These are phyloP conservation scores for Candida pseudoviswanathii DNA, from an alignment of 1,139 yeast species.

Conservation along the genomic window DNA sequence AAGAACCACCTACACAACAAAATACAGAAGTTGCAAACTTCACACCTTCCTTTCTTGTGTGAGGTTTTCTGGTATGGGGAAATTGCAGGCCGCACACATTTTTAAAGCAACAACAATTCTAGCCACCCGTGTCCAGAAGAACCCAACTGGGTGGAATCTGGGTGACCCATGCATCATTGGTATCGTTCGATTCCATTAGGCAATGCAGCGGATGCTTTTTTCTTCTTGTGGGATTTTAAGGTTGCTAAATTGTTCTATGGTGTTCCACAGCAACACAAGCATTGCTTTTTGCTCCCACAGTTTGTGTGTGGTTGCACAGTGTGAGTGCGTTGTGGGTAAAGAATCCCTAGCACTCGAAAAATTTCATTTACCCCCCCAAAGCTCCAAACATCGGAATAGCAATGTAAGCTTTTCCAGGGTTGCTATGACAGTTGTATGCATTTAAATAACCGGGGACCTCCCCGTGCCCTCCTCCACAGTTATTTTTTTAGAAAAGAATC, in stretches of 20 bases:
- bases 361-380: neutral
- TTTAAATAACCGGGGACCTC: neutral
- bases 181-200: too few relatives aligned
- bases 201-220: neutral
- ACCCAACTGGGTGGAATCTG: too few relatives aligned
- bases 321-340: too few relatives aligned
- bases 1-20: neutral
- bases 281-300: neutral
- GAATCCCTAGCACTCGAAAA: neutral
- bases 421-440: neutral
- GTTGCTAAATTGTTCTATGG: neutral
- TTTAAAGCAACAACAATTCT: neutral
- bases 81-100: neutral
- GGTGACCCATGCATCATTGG: too few relatives aligned
- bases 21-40: slow-evolving; percentile 1
- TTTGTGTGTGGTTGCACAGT: neutral
- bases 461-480: neutral
- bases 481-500: neutral
- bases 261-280: neutral
- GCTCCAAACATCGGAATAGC: neutral
- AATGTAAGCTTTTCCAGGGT: neutral
- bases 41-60: neutral
- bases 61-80: slow-evolving; percentile 3
- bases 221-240: neutral
- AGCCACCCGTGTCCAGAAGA: too few relatives aligned